phyloP scores from a whole-genome alignment of 139 green algal species.

The Chlorella sp. region DNA sequence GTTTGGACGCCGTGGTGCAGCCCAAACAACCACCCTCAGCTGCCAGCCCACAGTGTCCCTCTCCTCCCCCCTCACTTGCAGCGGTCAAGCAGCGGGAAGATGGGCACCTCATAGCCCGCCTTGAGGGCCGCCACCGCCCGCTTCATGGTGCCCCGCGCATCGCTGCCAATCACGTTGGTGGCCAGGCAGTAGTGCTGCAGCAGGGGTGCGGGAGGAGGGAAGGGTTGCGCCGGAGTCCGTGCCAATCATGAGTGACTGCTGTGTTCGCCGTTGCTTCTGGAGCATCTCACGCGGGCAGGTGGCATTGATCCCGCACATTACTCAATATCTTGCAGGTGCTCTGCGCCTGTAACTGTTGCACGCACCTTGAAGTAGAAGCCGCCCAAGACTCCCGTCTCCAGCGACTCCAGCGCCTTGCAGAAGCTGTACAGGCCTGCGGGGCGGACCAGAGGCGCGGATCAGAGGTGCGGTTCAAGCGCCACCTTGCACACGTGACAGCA shows the following conservation, averaged over 20 bases:
- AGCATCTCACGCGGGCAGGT: not conserved
- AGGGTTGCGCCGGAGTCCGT: not conserved
- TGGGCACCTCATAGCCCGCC: constrained; percentile 47
- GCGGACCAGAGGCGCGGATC: not conserved
- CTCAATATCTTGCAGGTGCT: no score
- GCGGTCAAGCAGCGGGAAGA: constrained; percentile 55
- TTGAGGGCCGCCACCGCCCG: constrained; percentile 53
- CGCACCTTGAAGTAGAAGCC: constrained; percentile 55
- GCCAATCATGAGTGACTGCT: not conserved
- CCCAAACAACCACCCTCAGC: no score
- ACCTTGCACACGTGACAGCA: no score
- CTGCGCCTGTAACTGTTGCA: no score
- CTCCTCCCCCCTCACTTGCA: constrained; percentile 17
- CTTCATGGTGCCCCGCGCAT: constrained; percentile 52
- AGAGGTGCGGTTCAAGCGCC: no score
- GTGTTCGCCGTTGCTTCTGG: not conserved
- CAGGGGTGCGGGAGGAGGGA: not conserved
- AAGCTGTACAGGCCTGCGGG: constrained; percentile 60
- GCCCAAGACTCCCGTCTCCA: constrained; percentile 52
- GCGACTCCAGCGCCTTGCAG: constrained; percentile 52
- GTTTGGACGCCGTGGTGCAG: no score
- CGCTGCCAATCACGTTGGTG: constrained; percentile 56
- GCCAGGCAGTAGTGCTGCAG: constrained; percentile 53
- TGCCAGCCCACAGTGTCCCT: no score
- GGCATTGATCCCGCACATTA: not conserved